A percentile compares a stretch with the other conserved stretches of the same genome.
phyloP scores from a whole-genome alignment of 2,329 filamentous ascomycete genomes.

The Hirsutella rhossiliensis region DNA sequence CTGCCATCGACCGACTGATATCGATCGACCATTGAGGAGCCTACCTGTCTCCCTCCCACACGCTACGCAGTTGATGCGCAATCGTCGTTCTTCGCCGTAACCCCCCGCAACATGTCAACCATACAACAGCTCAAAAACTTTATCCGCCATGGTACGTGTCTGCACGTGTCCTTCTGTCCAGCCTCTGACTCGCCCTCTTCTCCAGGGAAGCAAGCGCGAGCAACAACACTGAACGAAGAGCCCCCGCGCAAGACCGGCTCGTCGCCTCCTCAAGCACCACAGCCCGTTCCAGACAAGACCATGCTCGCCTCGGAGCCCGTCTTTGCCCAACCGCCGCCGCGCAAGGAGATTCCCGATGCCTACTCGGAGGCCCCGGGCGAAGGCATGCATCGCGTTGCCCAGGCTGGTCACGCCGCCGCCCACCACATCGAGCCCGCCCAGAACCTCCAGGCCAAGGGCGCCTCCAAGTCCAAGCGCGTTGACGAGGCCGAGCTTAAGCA shows the following conservation, averaged over 20 bases:
- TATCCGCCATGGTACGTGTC: conserved; percentile 67
- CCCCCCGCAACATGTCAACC: conserved; percentile 39
- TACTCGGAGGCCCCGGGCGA: conserved; percentile 51
- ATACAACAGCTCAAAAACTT: conserved; percentile 98
- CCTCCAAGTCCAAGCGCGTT: conserved; percentile 21
- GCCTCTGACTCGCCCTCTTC: not conserved
- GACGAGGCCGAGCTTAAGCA: conserved; percentile 65
- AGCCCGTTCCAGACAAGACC: conserved; percentile 41
- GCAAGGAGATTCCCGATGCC: conserved; percentile 41
- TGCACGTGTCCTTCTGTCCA: too few relatives aligned
- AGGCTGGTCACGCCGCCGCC: conserved; percentile 53
- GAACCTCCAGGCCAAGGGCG: conserved; percentile 23
- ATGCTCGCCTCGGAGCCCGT: conserved; percentile 36
- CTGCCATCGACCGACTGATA: not conserved
- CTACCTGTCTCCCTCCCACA: not conserved
- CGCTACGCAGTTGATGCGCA: not conserved
- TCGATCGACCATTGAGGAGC: not conserved
- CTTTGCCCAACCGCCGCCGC: conserved; percentile 18
- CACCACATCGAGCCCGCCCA: conserved; percentile 52
- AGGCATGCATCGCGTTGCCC: conserved; percentile 54
- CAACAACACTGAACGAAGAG: conserved; percentile 39
- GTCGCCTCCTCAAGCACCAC: conserved; percentile 34
- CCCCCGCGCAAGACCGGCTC: conserved; percentile 39
- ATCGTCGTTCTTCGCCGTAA: conserved; percentile 9
- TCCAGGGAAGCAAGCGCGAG: conserved; percentile 76